Evolutionary conservation across 257 asterid species (phyloP).

Genomic region (Solanum ahanhuiri): DNA sequence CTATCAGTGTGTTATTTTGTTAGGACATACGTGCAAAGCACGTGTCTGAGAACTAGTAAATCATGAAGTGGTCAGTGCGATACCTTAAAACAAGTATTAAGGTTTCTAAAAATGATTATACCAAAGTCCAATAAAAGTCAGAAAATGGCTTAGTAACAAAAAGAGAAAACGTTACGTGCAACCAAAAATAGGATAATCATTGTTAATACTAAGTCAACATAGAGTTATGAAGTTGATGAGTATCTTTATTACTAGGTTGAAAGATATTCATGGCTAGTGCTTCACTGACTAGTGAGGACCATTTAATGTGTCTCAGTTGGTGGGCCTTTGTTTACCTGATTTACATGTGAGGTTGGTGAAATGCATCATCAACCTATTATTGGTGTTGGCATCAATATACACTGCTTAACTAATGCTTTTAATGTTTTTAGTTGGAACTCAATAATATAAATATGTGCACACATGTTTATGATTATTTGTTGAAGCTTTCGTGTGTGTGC

Average conservation of each 20-base stretch:
- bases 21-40: no score
- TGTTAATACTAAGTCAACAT: not conserved
- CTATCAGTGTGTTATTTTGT: not conserved
- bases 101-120: not conserved
- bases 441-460: not conserved
- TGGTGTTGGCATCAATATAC: constrained; percentile 13
- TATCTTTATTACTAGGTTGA: not conserved
- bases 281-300: constrained; percentile 16
- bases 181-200: not conserved
- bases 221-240: not conserved
- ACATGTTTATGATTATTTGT: not conserved
- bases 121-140: not conserved
- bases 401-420: not conserved
- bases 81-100: not conserved
- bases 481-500: not conserved
- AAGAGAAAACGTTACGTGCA: not conserved
- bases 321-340: constrained; percentile 26
- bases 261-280: not conserved
- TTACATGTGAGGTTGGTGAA: constrained; percentile 37
- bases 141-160: not conserved
- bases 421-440: not conserved
- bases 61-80: not conserved
- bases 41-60: no score
- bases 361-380: constrained; percentile 29
- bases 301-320: constrained; percentile 18